A percentile compares a stretch with the other conserved stretches of the same genome.
Conservation (phyloP, 1,284 basidiomycete genomes). For the Marasmius sp. region DNA sequence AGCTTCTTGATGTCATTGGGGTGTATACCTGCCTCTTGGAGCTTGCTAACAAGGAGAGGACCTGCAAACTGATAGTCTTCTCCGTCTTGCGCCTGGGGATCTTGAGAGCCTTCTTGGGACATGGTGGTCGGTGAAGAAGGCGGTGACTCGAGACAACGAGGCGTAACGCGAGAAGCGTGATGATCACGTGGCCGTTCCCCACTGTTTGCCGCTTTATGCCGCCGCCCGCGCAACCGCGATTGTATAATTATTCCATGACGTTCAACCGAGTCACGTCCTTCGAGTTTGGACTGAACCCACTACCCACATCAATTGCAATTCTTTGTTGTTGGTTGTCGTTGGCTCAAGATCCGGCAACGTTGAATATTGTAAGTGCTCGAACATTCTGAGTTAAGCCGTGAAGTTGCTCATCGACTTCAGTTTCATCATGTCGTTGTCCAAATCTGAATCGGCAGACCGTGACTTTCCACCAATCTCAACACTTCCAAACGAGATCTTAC, state of each 20-base stretch:
- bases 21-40: slow-evolving; percentile 90
- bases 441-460: no score
- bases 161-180: neutral
- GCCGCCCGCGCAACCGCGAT: no score
- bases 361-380: no score
- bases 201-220: neutral
- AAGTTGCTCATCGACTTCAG: no score
- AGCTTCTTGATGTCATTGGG: slow-evolving; percentile 96
- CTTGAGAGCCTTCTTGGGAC: slow-evolving; percentile 48
- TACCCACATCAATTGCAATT: no score
- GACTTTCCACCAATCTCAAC: neutral
- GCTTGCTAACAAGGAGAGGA: slow-evolving; percentile 81
- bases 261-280: no score
- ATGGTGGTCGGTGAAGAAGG: slow-evolving; percentile 18
- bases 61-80: slow-evolving; percentile 67
- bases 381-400: no score
- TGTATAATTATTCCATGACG: no score
- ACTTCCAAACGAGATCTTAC: neutral
- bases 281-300: no score
- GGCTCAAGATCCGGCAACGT: no score
- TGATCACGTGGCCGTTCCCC: neutral
- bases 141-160: neutral
- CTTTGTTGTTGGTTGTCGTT: no score
- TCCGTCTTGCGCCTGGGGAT: slow-evolving; percentile 51
- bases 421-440: no score